phyloP scores from a whole-genome alignment of 345 rosid species.

The Geranium rotundifolium region DNA sequence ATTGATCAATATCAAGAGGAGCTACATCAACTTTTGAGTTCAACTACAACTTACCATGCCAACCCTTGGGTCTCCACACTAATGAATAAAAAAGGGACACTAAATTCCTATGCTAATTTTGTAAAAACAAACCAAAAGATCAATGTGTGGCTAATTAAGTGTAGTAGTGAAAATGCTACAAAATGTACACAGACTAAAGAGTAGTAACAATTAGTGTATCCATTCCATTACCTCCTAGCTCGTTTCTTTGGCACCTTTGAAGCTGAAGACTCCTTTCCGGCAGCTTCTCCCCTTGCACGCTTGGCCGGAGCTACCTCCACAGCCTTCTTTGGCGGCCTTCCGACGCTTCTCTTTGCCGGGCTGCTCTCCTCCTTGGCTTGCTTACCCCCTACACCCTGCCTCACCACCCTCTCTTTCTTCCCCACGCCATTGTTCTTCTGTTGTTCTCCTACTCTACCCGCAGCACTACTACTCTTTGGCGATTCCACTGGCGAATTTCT shows the following conservation, averaged over 20 bases:
- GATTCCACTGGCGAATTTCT: slow-evolving; percentile 33
- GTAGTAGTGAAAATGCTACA: too few species aligned
- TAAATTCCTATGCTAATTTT: too few species aligned
- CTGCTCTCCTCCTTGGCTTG: slow-evolving; percentile 22
- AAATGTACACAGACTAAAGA: too few species aligned
- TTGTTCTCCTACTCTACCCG: neutral
- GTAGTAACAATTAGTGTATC: too few species aligned
- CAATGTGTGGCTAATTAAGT: too few species aligned
- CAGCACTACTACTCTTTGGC: slow-evolving; percentile 11
- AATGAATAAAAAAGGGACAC: too few species aligned
- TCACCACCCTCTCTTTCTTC: slow-evolving; percentile 26
- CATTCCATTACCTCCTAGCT: slow-evolving; percentile 15
- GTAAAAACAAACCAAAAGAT: too few species aligned
- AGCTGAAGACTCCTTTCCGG: slow-evolving; percentile 12
- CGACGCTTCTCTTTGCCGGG: slow-evolving; percentile 18
- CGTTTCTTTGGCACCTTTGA: slow-evolving; percentile 34
- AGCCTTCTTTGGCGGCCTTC: slow-evolving; percentile 34
- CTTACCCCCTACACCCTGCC: slow-evolving; percentile 4
- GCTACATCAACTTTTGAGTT: too few species aligned
- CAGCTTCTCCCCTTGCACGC: slow-evolving; percentile 27
- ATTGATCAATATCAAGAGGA: too few species aligned
- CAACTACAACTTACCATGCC: too few species aligned
- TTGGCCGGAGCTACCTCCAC: slow-evolving; percentile 26
- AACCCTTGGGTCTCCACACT: too few species aligned
- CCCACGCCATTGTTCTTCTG: slow-evolving; percentile 14